These are phyloP conservation scores for Periconia sp. DNA, from an alignment of 2,329 filamentous ascomycete genomes.

Conservation along the genomic window DNA sequence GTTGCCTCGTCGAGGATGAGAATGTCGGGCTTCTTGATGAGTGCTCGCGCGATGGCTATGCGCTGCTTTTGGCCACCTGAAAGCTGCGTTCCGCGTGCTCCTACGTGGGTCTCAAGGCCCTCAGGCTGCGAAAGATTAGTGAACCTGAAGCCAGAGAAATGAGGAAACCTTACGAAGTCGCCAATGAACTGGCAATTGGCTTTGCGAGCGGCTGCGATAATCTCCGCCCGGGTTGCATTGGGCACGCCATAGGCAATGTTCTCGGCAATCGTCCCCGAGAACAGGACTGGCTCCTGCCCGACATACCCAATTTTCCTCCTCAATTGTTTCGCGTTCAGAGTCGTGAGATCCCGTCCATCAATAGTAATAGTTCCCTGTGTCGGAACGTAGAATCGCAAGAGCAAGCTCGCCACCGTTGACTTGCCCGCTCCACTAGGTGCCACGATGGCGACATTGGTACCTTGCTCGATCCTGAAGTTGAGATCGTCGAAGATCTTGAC, in stretches of 20 bases:
- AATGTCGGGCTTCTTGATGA: slow-evolving; percentile 96
- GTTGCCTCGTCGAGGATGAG: slow-evolving; percentile 95
- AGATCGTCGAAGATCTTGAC: slow-evolving; percentile 90
- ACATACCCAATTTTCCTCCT: slow-evolving; percentile 93
- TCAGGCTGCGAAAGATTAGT: slow-evolving; percentile 66
- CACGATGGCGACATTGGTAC: slow-evolving; percentile 94
- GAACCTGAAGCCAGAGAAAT: not conserved
- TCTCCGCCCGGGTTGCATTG: slow-evolving; percentile 76
- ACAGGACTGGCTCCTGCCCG: slow-evolving; percentile 91
- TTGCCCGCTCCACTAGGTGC: slow-evolving; percentile 96
- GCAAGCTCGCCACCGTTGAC: slow-evolving; percentile 89
- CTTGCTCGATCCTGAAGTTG: slow-evolving; percentile 88
- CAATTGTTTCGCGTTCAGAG: slow-evolving; percentile 92
- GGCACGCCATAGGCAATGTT: slow-evolving; percentile 93
- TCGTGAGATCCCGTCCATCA: slow-evolving; percentile 80
- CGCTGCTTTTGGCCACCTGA: slow-evolving; percentile 97
- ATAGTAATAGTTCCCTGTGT: slow-evolving; percentile 79
- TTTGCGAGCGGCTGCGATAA: slow-evolving; percentile 83
- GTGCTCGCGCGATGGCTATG: slow-evolving; percentile 92
- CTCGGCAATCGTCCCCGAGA: slow-evolving; percentile 82
- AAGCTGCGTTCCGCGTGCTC: slow-evolving; percentile 88
- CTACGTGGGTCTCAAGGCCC: slow-evolving; percentile 91
- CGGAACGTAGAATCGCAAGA: slow-evolving; percentile 90
- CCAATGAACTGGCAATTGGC: slow-evolving; percentile 97
- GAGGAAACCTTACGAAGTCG: slow-evolving; percentile 72